Evolutionary conservation across 805 yeast species (phyloP).

Genomic region (Candida alai): DNA sequence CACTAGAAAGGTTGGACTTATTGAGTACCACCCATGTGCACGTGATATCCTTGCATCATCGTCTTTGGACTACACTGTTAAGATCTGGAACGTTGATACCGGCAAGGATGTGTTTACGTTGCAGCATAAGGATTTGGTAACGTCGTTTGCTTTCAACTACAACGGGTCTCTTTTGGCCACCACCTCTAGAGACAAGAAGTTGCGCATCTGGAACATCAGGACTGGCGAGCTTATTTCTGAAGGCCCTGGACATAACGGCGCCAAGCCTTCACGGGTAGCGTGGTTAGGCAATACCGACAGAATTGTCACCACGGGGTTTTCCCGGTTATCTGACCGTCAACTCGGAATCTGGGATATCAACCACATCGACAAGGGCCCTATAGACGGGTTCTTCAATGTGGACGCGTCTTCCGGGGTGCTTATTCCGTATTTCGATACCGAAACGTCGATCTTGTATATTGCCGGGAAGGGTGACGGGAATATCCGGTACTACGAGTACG

Average conservation of each 20-base stretch:
- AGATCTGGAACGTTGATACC: constrained; percentile 81
- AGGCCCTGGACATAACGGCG: constrained; percentile 90
- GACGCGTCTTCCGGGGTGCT: constrained; percentile 92
- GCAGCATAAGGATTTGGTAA: constrained; percentile 84
- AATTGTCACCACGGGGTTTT: constrained; percentile 90
- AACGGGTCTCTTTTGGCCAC: constrained; percentile 87
- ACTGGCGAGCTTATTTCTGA: constrained; percentile 70
- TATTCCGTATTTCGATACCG: constrained; percentile 85
- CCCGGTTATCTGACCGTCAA: constrained; percentile 89
- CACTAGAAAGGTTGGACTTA: constrained; percentile 88
- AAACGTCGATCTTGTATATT: constrained; percentile 73
- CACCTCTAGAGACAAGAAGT: constrained; percentile 82
- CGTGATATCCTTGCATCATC: constrained; percentile 83
- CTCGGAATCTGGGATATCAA: constrained; percentile 88
- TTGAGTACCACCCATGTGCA: constrained; percentile 86
- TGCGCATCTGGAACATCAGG: constrained; percentile 90
- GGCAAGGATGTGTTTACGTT: constrained; percentile 70
- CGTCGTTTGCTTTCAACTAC: constrained; percentile 89
- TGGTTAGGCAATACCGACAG: constrained; percentile 91
- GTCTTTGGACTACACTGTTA: constrained; percentile 86
- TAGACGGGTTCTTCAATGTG: constrained; percentile 81
- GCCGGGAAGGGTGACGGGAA: constrained; percentile 99
- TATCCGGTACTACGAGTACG: constrained; percentile 88
- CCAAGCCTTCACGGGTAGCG: constrained; percentile 79
- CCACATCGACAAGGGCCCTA: constrained; percentile 72